These are phyloP conservation scores for Yarrowia sp. DNA, from an alignment of 805 yeast species.

Conservation along the genomic window DNA sequence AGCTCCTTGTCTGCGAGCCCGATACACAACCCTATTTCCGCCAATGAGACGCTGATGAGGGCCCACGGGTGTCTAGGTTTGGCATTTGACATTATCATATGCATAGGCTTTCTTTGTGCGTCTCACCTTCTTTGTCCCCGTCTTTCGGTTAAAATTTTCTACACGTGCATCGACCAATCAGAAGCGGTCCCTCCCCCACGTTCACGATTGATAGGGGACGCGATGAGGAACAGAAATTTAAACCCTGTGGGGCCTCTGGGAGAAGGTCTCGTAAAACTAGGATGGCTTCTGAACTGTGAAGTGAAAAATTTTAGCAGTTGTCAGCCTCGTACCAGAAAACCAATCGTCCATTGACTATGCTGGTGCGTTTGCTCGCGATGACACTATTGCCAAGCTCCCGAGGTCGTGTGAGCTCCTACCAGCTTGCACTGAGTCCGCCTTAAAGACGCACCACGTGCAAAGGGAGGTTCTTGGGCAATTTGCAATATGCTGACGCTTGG, in stretches of 20 bases:
- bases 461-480: neutral
- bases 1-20: neutral
- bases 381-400: slow-evolving; percentile 9
- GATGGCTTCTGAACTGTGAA: neutral
- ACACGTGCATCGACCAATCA: slow-evolving; percentile 13
- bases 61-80: slow-evolving; percentile 7
- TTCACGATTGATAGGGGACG: slow-evolving; percentile 21
- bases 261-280: neutral
- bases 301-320: neutral
- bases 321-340: neutral
- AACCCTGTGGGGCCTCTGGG: neutral
- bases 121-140: neutral
- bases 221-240: slow-evolving; percentile 8
- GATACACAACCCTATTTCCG: slow-evolving; percentile 4
- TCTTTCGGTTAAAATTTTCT: slow-evolving; percentile 19
- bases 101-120: slow-evolving; percentile 1
- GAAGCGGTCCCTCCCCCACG: neutral
- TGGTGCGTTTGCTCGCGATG: neutral
- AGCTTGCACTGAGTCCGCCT: neutral
- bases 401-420: slow-evolving; percentile 12
- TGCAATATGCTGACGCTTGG: too few relatives aligned
- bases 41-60: neutral
- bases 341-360: slow-evolving; percentile 4
- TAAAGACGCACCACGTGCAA: slow-evolving; percentile 1
- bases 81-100: slow-evolving; percentile 16